Evolutionary conservation across 192 early-diverging fungal genomes (phyloP).

Genomic region (Linnemannia elongata): DNA sequence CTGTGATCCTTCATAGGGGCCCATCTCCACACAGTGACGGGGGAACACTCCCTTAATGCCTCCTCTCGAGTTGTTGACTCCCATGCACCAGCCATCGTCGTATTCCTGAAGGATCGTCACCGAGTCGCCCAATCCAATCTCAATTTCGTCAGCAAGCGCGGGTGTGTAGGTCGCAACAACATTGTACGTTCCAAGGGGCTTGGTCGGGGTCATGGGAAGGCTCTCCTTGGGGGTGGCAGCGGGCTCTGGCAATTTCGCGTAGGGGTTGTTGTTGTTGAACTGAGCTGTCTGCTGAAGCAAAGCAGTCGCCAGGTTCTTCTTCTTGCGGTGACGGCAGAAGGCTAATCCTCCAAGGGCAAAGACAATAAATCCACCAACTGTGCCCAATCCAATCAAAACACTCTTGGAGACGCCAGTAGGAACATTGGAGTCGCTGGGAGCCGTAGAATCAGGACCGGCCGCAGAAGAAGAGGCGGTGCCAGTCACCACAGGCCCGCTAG

Average conservation of each 20-base stretch:
- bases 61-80: conserved; percentile 63
- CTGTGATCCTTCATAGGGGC: conserved; percentile 33
- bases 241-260: conserved; percentile 44
- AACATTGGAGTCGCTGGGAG: not conserved
- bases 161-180: conserved; percentile 66
- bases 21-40: conserved; percentile 64
- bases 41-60: conserved; percentile 69
- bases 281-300: conserved; percentile 46
- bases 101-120: conserved; percentile 66
- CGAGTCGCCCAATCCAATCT: conserved; percentile 65
- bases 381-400: conserved; percentile 41
- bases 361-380: conserved; percentile 41
- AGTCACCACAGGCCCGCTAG: not conserved
- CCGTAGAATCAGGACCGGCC: not conserved
- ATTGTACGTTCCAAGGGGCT: conserved; percentile 59
- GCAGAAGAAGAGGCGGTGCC: not conserved
- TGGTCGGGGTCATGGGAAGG: conserved; percentile 38
- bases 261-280: conserved; percentile 57
- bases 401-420: conserved; percentile 26
- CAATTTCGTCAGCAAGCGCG: conserved; percentile 69
- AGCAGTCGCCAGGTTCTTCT: conserved; percentile 47
- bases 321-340: conserved; percentile 44
- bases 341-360: conserved; percentile 45
- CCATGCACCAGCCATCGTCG: conserved; percentile 74
- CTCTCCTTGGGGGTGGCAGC: conserved; percentile 25